Conservation (phyloP, 306 rosid species). For the Acacia confusa region DNA sequence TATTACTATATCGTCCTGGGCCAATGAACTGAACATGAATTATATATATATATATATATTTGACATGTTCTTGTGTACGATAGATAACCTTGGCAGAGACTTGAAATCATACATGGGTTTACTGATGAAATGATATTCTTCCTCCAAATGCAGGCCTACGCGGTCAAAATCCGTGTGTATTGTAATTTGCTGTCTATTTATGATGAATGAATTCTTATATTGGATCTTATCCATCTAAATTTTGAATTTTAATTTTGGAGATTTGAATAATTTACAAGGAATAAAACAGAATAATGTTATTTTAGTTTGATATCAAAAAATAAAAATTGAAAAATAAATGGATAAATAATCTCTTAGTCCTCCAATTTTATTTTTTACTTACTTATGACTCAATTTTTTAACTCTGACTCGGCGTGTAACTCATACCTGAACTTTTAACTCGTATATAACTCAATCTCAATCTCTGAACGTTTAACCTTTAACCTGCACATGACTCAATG, state of each 20-base stretch:
- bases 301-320: not conserved
- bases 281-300: not conserved
- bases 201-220: not conserved
- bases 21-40: not conserved
- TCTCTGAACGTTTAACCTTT: too few species aligned
- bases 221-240: not conserved
- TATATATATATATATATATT: not conserved
- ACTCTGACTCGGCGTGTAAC: too few species aligned
- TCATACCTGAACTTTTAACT: too few species aligned
- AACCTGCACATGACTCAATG: too few species aligned
- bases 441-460: too few species aligned
- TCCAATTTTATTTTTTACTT: too few species aligned
- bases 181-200: not conserved
- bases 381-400: too few species aligned
- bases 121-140: not conserved
- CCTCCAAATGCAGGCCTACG: not conserved
- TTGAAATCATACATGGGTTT: not conserved
- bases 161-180: not conserved
- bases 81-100: not conserved
- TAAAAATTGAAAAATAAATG: too few species aligned
- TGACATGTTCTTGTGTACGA: not conserved
- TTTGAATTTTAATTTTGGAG: not conserved
- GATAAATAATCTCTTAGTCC: too few species aligned
- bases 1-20: conserved; percentile 1
- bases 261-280: not conserved